Percentiles rank a stretch among this genome's conserved stretches.
Conservation (phyloP, 805 yeast genomes). For the Deakozyma indianensis region DNA sequence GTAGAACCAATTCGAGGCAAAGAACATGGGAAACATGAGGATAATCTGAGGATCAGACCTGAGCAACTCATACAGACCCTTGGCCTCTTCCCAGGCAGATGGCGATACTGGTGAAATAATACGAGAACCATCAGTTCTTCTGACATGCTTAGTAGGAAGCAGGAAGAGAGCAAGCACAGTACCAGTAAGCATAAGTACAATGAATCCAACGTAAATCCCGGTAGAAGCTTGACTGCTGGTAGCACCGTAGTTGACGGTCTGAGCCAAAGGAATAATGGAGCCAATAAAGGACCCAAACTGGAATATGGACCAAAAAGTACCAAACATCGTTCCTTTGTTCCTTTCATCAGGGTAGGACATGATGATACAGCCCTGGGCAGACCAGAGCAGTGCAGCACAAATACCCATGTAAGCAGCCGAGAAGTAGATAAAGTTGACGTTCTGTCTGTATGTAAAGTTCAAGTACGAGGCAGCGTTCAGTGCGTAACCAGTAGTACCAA, state of each 20-base stretch:
- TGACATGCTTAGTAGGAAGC: constrained; percentile 36
- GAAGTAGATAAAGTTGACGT: constrained; percentile 37
- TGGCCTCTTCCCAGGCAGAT: constrained; percentile 22
- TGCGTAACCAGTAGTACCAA: constrained; percentile 35
- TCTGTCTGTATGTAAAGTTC: constrained; percentile 28
- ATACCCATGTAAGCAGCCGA: constrained; percentile 45
- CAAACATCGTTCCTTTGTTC: constrained; percentile 37
- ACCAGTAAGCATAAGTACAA: constrained; percentile 37
- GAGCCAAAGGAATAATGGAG: constrained; percentile 40
- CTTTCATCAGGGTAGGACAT: constrained; percentile 42
- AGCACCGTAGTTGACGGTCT: constrained; percentile 27
- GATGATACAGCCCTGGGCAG: constrained; percentile 43
- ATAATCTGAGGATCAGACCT: constrained; percentile 30
- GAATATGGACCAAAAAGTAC: constrained; percentile 47
- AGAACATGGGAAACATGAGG: constrained; percentile 45
- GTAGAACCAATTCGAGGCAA: constrained; percentile 53
- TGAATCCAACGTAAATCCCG: constrained; percentile 41
- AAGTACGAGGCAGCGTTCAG: constrained; percentile 32
- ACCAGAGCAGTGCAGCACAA: constrained; percentile 43
- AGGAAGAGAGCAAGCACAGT: constrained; percentile 29
- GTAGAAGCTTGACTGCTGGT: constrained; percentile 23
- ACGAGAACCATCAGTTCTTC: constrained; percentile 34
- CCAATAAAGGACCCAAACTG: constrained; percentile 52
- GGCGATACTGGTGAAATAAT: constrained; percentile 19
- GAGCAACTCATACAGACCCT: constrained; percentile 26